Conservation (phyloP, 2,329 filamentous ascomycete species). For the Xenoacremonium recifei region DNA sequence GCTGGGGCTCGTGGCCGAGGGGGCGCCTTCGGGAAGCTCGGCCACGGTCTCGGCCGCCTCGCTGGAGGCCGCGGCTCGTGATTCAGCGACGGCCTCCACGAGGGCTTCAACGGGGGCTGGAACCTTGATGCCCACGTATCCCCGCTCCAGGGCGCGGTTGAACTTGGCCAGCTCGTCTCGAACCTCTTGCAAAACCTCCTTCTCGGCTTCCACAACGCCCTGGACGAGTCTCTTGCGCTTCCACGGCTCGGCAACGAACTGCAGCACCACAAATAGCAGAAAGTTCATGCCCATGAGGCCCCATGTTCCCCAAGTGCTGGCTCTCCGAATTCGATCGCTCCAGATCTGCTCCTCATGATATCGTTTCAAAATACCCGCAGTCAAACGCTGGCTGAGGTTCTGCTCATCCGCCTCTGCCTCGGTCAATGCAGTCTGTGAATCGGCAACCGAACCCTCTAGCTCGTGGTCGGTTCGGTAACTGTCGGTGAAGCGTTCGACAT, state of each 20-base stretch:
- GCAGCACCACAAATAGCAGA: slow-evolving; percentile 78
- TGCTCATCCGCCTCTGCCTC: slow-evolving; percentile 79
- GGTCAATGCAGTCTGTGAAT: slow-evolving; percentile 69
- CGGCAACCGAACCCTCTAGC: slow-evolving; percentile 80
- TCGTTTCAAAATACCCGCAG: slow-evolving; percentile 78
- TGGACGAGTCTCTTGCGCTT: slow-evolving; percentile 75
- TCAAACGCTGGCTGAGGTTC: slow-evolving; percentile 71
- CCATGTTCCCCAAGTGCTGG: slow-evolving; percentile 98
- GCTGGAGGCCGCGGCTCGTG: not conserved
- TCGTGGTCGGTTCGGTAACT: slow-evolving; percentile 91
- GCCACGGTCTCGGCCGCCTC: slow-evolving; percentile 4
- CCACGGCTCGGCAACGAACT: slow-evolving; percentile 93
- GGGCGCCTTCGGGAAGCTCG: slow-evolving; percentile 6
- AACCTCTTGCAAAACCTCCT: slow-evolving; percentile 53
- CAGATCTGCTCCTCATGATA: slow-evolving; percentile 99
- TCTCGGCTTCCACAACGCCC: slow-evolving; percentile 78
- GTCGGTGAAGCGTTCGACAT: slow-evolving; percentile 91
- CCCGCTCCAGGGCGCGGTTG: slow-evolving; percentile 27
- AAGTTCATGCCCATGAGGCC: slow-evolving; percentile 97
- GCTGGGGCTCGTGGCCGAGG: slow-evolving; percentile 1
- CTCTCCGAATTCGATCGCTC: slow-evolving; percentile 94
- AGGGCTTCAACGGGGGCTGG: slow-evolving; percentile 5
- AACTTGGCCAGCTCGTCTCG: slow-evolving; percentile 38
- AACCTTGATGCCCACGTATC: slow-evolving; percentile 5
- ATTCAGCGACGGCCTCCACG: slow-evolving; percentile 10